phyloP scores from a whole-genome alignment of 1,284 basidiomycete species.

The Moesziomyces sp. region DNA sequence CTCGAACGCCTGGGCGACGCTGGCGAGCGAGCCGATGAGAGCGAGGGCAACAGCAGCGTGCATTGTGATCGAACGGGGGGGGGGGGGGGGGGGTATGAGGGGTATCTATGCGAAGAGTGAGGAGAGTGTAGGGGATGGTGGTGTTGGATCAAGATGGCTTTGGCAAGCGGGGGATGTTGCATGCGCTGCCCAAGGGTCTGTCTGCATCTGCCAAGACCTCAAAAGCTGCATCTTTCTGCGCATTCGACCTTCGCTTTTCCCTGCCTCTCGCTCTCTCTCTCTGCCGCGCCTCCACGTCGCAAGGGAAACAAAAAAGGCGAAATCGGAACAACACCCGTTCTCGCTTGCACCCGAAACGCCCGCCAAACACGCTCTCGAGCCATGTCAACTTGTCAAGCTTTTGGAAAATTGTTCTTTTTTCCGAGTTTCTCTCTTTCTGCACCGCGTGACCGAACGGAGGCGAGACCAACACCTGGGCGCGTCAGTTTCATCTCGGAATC shows the following conservation, averaged over 20 bases:
- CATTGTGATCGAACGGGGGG: slow-evolving; percentile 15
- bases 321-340: too few relatives aligned
- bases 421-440: too few relatives aligned
- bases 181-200: neutral
- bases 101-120: neutral
- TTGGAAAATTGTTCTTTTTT: too few relatives aligned
- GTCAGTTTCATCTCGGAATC: too few relatives aligned
- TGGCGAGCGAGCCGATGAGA: slow-evolving; percentile 26
- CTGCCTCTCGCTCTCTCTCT: too few relatives aligned
- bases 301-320: too few relatives aligned
- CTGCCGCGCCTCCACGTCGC: too few relatives aligned
- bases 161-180: neutral
- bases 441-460: neutral
- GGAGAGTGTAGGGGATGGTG: slow-evolving; percentile 1
- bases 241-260: too few relatives aligned
- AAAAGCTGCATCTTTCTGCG: too few relatives aligned
- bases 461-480: slow-evolving; percentile 10
- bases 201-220: too few relatives aligned
- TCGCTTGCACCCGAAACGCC: too few relatives aligned
- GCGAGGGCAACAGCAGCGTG: slow-evolving; percentile 24
- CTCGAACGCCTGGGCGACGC: slow-evolving; percentile 44
- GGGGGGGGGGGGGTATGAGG: neutral
- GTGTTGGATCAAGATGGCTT: neutral
- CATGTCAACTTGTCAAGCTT: neutral
- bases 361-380: too few relatives aligned